These are phyloP conservation scores for Penicillium psychrofluorescens DNA, from an alignment of 495 filamentous ascomycete species.

Conservation along the genomic window DNA sequence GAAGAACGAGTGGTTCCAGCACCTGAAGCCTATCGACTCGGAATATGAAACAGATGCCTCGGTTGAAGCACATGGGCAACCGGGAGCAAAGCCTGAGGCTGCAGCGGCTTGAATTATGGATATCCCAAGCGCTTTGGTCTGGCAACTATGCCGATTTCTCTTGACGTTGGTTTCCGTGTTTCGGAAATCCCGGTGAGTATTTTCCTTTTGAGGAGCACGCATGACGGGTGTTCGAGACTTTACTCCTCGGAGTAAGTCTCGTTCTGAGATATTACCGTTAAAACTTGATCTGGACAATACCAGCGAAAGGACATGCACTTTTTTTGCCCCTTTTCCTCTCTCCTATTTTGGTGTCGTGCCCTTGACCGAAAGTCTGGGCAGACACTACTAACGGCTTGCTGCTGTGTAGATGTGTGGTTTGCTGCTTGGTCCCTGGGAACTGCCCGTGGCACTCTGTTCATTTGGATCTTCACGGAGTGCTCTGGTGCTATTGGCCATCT, in stretches of 20 bases:
- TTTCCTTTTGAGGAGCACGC: slow-evolving; percentile 10
- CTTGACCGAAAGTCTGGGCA: slow-evolving; percentile 2
- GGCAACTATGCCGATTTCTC: no score
- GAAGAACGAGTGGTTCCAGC: slow-evolving; percentile 23
- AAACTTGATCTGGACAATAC: slow-evolving; percentile 50
- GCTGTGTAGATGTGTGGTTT: slow-evolving; percentile 12
- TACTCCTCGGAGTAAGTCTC: slow-evolving; percentile 16
- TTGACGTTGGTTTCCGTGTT: neutral
- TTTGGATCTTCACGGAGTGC: no score
- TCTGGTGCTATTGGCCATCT: no score
- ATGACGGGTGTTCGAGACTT: slow-evolving; percentile 35
- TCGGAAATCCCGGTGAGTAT: slow-evolving; percentile 7
- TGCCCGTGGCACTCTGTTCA: no score
- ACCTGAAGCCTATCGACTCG: slow-evolving; percentile 16
- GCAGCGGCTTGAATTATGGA: neutral
- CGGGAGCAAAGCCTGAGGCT: neutral
- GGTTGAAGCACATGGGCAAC: neutral
- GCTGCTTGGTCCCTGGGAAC: slow-evolving; percentile 1
- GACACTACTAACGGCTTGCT: slow-evolving; percentile 9
- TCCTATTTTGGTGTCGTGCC: slow-evolving; percentile 5
- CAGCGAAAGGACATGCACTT: slow-evolving; percentile 46
- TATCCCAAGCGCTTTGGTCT: no score
- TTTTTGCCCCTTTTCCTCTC: slow-evolving; percentile 9
- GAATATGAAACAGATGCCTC: slow-evolving; percentile 7
- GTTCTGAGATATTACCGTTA: slow-evolving; percentile 46